phyloP scores from a whole-genome alignment of 768 basidiomycete species.

The Galerina marginata region DNA sequence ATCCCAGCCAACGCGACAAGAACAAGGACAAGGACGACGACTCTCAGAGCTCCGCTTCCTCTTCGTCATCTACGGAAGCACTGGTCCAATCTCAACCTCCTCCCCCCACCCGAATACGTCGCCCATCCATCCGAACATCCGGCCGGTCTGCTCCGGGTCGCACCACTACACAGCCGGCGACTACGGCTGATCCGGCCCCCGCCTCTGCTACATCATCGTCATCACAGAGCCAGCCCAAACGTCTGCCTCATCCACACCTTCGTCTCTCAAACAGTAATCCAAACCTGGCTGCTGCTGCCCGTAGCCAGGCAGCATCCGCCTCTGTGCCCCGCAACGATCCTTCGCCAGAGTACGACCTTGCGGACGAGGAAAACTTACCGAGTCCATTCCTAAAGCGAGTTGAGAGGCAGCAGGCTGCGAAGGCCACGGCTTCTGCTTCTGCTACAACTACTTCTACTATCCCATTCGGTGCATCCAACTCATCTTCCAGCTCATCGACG shows the following conservation, averaged over 20 bases:
- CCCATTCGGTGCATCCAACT: background rate
- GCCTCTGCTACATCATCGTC: constrained; percentile 36
- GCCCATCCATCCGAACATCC: constrained; percentile 60
- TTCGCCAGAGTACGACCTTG: constrained; percentile 65
- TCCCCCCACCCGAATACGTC: constrained; percentile 56
- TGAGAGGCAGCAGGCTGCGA: constrained; percentile 40
- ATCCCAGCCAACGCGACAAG: constrained; percentile 11
- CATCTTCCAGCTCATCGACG: no score
- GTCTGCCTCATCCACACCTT: constrained; percentile 51
- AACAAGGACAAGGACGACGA: constrained; percentile 24
- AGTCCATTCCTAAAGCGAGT: constrained; percentile 78
- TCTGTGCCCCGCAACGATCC: constrained; percentile 28
- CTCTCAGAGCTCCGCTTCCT: constrained; percentile 23
- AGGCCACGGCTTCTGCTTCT: constrained; percentile 10
- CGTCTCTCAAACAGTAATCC: constrained; percentile 22
- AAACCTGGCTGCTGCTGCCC: constrained; percentile 21
- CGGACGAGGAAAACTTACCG: constrained; percentile 84
- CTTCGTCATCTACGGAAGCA: constrained; percentile 11
- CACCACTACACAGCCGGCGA: no score
- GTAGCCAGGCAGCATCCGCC: constrained; percentile 16
- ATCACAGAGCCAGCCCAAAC: constrained; percentile 35
- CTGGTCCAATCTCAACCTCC: constrained; percentile 19
- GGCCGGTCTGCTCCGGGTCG: constrained; percentile 33
- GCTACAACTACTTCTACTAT: background rate
- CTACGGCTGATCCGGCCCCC: background rate